Base-by-base conservation (phyloP, 1,284 basidiomycete genomes). In the Puccinia horiana region DNA sequence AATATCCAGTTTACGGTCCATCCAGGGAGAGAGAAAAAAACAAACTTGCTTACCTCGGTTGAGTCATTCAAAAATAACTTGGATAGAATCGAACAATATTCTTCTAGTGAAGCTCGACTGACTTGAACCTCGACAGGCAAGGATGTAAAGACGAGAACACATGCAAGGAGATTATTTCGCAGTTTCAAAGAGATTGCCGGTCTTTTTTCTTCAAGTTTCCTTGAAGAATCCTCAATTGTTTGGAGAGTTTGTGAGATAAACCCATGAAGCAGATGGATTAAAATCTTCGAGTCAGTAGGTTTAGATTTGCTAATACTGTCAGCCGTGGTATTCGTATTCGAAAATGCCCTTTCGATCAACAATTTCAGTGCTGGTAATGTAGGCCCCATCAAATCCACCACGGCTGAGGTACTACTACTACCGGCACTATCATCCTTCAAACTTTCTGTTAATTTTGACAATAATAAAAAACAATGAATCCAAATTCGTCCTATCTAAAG, bases 141-240 rank as follows among this genome's bases (percentile, higher is more conserved):
- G 18, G 92, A 90, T 0, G 96, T 97, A 56, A 98, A 87, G 77
- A 98, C 90, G 9, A 99, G 90, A 2, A 94, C 94, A 0, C 92
- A 90, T 0, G 94, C 93, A 23, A 98, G 88, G 82, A 98, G 89
- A 87, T 97, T 98, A 86, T 92, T 94, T 88, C 80, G 56, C 35
- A 76, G 40, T n/a, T 29, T 76, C 32, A n/a, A 23, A 2, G 56
- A 44, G n/a, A 63, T 23, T n/a, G 40, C n/a, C 54, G 35, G 9
- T 3, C 56, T 58, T 23, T 63, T 63, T 32, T 76, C 58, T 9
- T 32, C 58, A 16, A 61, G 37, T 61, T 35, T 44, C 12, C 29
- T 14, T 1, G n/a, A 52, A 92, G 97, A 94, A 83, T 93, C 94
- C 84, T 98, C 95, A 32, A 98, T 90, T 85, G 95, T 93, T 76